phyloP scores from a whole-genome alignment of 306 rosid species.

The Fragaria iinumae region DNA sequence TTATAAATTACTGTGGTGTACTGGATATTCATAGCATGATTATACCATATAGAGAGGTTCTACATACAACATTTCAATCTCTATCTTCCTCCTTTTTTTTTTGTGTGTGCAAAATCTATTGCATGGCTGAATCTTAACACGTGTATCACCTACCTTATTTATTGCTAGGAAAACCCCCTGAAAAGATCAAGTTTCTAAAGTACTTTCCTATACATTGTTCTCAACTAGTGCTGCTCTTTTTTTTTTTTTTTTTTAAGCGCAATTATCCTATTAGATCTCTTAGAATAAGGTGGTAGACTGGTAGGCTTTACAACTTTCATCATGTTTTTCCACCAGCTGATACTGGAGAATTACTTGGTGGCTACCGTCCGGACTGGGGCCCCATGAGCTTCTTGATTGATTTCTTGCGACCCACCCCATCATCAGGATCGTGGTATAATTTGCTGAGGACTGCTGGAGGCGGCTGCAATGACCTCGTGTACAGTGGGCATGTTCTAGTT shows the following conservation, averaged over 20 bases:
- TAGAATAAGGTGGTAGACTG: slow-evolving; percentile 13
- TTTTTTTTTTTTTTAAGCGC: not conserved
- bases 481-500: slow-evolving; percentile 95
- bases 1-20: not conserved
- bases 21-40: not conserved
- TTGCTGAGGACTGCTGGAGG: slow-evolving; percentile 86
- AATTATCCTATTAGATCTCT: not conserved
- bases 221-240: not conserved
- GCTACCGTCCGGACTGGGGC: slow-evolving; percentile 77
- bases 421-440: slow-evolving; percentile 81
- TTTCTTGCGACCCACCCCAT: slow-evolving; percentile 67
- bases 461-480: slow-evolving; percentile 94
- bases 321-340: slow-evolving; percentile 51
- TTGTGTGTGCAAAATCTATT: no score
- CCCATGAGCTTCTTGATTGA: slow-evolving; percentile 72
- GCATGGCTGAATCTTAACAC: not conserved
- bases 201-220: not conserved
- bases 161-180: not conserved
- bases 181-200: not conserved
- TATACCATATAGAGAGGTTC: not conserved
- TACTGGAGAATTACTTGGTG: slow-evolving; percentile 48
- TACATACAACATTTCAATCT: not conserved
- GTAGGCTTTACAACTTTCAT: slow-evolving; percentile 29
- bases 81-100: not conserved
- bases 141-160: not conserved